Evolutionary conservation across 2,329 filamentous ascomycete species (phyloP).

Genomic region (Ascochyta viciae-villosae): DNA sequence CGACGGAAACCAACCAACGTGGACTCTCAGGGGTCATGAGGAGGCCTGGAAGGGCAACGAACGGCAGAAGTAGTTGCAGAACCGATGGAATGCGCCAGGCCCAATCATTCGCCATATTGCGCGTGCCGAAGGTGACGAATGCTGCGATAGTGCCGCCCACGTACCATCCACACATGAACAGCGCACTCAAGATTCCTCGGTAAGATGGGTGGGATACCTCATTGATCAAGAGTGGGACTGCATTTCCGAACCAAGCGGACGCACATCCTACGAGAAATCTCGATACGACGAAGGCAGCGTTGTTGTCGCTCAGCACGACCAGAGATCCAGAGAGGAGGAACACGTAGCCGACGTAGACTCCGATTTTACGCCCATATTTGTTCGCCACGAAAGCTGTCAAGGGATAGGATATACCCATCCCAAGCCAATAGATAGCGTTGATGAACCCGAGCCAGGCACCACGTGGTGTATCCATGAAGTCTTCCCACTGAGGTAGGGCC

Average conservation of each 20-base stretch:
- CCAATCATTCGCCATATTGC: constrained; percentile 44
- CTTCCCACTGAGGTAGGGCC: constrained; percentile 25
- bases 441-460: constrained; percentile 16
- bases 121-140: constrained; percentile 57
- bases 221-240: constrained; percentile 49
- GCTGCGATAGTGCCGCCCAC: constrained; percentile 51
- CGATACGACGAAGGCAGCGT: constrained; percentile 45
- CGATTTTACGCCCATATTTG: constrained; percentile 44
- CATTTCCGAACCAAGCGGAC: constrained; percentile 42
- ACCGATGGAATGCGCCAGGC: constrained; percentile 38
- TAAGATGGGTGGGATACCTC: constrained; percentile 53
- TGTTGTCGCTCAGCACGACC: constrained; percentile 28
- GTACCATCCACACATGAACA: constrained; percentile 50
- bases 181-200: constrained; percentile 42
- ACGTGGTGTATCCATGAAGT: constrained; percentile 26
- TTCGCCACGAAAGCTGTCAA: constrained; percentile 44
- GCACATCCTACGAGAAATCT: constrained; percentile 49
- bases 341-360: constrained; percentile 42
- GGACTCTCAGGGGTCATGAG: constrained; percentile 48
- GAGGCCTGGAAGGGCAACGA: constrained; percentile 51
- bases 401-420: constrained; percentile 37
- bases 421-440: constrained; percentile 20
- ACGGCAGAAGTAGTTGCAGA: constrained; percentile 40
- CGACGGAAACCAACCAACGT: constrained; percentile 58
- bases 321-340: constrained; percentile 41